These are phyloP conservation scores for Phyllachora maydis DNA, from an alignment of 2,329 filamentous ascomycete genomes.

Conservation along the genomic window DNA sequence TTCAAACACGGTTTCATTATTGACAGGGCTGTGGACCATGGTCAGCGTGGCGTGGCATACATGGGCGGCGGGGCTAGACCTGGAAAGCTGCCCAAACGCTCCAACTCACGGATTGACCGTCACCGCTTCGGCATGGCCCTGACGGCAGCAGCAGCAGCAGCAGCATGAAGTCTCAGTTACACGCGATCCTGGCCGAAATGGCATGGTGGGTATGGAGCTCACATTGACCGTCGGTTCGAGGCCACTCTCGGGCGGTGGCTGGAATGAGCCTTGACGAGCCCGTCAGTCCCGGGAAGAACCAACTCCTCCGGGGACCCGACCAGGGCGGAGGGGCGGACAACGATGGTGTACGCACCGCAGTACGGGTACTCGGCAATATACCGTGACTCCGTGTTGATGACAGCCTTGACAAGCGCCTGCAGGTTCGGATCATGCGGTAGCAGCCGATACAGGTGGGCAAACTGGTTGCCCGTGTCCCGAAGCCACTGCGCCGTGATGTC, in stretches of 20 bases:
- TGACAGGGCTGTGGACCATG: neutral
- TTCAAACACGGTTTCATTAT: conserved; percentile 1
- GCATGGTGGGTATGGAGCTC: no score
- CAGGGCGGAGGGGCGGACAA: neutral
- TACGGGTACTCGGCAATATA: conserved; percentile 1
- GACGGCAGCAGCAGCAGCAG: neutral
- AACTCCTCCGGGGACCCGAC: no score
- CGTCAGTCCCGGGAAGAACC: neutral
- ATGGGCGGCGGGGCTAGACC: neutral
- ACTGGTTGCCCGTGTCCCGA: conserved; percentile 1
- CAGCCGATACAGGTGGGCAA: conserved; percentile 1
- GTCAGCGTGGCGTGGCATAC: no score
- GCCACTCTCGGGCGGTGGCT: conserved; percentile 1
- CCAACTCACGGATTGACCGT: neutral
- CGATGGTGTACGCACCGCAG: neutral
- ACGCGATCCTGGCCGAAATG: neutral
- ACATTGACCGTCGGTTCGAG: neutral
- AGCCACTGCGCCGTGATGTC: neutral
- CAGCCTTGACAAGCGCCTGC: conserved; percentile 1
- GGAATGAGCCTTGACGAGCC: neutral
- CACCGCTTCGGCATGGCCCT: neutral
- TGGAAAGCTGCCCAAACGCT: neutral
- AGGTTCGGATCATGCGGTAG: neutral
- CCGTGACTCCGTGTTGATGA: conserved; percentile 1
- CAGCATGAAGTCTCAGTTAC: no score